Percentiles rank a stretch among this genome's conserved stretches.
phyloP scores from a whole-genome alignment of 1,284 basidiomycete species.

The Sporisorium graminicola region DNA sequence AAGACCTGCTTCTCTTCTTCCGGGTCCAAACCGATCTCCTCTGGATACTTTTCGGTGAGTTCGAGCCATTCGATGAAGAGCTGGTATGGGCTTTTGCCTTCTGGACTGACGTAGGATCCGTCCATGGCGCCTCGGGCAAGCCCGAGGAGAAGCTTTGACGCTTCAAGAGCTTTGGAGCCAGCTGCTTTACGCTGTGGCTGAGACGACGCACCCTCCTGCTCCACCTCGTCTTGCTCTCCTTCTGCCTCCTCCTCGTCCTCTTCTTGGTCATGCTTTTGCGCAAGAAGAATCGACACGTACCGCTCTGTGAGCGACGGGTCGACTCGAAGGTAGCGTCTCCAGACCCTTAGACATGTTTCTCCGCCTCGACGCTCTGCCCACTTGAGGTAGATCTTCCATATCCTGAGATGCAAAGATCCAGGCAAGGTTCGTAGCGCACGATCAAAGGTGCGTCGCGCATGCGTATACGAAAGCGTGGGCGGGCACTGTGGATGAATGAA shows the following conservation, averaged over 20 bases:
- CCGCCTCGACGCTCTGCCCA: slow-evolving; percentile 91
- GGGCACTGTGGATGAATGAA: slow-evolving; percentile 93
- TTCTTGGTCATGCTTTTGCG: slow-evolving; percentile 44
- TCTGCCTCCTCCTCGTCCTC: slow-evolving; percentile 43
- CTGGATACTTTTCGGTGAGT: slow-evolving; percentile 88
- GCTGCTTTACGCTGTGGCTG: neutral
- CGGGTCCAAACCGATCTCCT: slow-evolving; percentile 91
- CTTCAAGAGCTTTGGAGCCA: slow-evolving; percentile 80
- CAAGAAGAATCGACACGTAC: slow-evolving; percentile 63
- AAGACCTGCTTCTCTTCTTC: slow-evolving; percentile 72
- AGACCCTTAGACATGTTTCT: slow-evolving; percentile 85
- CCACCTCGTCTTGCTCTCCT: slow-evolving; percentile 24
- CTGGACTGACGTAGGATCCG: slow-evolving; percentile 87
- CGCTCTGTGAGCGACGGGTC: slow-evolving; percentile 68
- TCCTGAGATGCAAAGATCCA: slow-evolving; percentile 89
- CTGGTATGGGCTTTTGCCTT: slow-evolving; percentile 96
- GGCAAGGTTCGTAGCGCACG: slow-evolving; percentile 92
- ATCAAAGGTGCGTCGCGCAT: slow-evolving; percentile 93
- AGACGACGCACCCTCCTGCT: neutral
- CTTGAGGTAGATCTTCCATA: slow-evolving; percentile 94
- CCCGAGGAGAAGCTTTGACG: slow-evolving; percentile 87
- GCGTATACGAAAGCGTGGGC: slow-evolving; percentile 83
- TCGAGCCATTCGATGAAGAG: slow-evolving; percentile 93
- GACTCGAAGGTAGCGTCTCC: slow-evolving; percentile 85
- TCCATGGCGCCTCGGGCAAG: slow-evolving; percentile 85